phyloP scores from a whole-genome alignment of 257 asterid species.

The Coffea eugenioides region DNA sequence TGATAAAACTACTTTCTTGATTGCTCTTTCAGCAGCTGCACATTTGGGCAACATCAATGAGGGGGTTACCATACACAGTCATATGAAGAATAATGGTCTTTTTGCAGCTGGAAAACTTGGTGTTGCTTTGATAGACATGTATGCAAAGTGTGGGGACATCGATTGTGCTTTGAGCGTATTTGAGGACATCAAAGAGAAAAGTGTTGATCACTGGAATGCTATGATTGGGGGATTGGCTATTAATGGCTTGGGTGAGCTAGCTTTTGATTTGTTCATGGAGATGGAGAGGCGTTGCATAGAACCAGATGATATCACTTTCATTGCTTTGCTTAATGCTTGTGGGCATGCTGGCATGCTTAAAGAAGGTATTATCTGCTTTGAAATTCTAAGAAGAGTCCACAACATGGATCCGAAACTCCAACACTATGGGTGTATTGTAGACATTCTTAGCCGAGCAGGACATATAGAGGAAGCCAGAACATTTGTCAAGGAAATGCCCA shows the following conservation, averaged over 20 bases:
- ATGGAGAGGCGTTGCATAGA: slow-evolving; percentile 51
- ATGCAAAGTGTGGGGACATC: slow-evolving; percentile 79
- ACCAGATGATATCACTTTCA: slow-evolving; percentile 76
- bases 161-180: slow-evolving; percentile 57
- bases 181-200: slow-evolving; percentile 43
- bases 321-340: slow-evolving; percentile 72
- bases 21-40: slow-evolving; percentile 71
- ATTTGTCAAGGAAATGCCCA: slow-evolving; percentile 67
- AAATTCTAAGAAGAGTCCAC: slow-evolving; percentile 67
- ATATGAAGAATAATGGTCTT: slow-evolving; percentile 46
- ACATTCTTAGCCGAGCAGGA: slow-evolving; percentile 74
- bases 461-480: slow-evolving; percentile 56
- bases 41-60: slow-evolving; percentile 58
- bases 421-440: slow-evolving; percentile 87
- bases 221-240: slow-evolving; percentile 85
- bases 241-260: slow-evolving; percentile 69
- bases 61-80: slow-evolving; percentile 53
- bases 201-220: slow-evolving; percentile 78
- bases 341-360: slow-evolving; percentile 82
- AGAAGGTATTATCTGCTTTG: slow-evolving; percentile 78
- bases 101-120: slow-evolving; percentile 54
- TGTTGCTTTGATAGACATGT: slow-evolving; percentile 76
- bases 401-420: slow-evolving; percentile 58
- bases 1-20: slow-evolving; percentile 54
- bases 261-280: slow-evolving; percentile 68